Base-by-base conservation (phyloP, 2,329 filamentous ascomycete genomes). In the Stachybotrys elegans region DNA sequence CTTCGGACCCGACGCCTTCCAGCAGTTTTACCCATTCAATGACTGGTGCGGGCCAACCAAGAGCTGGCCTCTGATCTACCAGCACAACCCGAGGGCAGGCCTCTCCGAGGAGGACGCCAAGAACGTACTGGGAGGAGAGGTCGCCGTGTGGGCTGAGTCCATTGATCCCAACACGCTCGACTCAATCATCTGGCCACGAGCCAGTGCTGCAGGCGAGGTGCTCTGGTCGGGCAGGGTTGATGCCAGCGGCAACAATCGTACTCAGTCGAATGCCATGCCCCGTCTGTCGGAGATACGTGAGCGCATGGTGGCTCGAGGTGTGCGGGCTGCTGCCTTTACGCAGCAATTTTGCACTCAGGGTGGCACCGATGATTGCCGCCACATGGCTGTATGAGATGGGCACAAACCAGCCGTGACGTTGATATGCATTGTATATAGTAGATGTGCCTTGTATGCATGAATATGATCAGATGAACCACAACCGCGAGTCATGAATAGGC, bases 11-110 rank as follows among this genome's bases (percentile, higher is more conserved):
- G 65, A 63, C 2, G 65, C 73, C 14, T 76, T 75, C 51, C 52
- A 70, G 16, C 50, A 55, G 2, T 78, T 69, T 65, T 88, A 76
- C 60, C 88, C 88, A 1, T 95, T 86, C 69, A 67, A 71, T 46
- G 88, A 94, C 69, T 95, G 90, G 76, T 95, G 89, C 67, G 70
- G 71, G 1, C 90, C 90, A 2, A 73, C 74, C 58, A 89, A 95
- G 70, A 87, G 79, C 67, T 95, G 90, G 90, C 78, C 81, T 6
- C 71, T 88, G 22, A 76, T 92, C 46, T 95, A 95, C 72, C 78
- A 81, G 17, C 86, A 92, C 63, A 84, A 95, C 59, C 89, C 89
- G 0, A 69, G 82, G 4, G 72, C 68, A 3, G 79, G 78, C 37
- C 72, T 95, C 5, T 76, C 83, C 0, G 66, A 65, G 9, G 72